Evolutionary conservation across 192 early-diverging fungal genomes (phyloP).

Genomic region (Entomortierella beljakovae): DNA sequence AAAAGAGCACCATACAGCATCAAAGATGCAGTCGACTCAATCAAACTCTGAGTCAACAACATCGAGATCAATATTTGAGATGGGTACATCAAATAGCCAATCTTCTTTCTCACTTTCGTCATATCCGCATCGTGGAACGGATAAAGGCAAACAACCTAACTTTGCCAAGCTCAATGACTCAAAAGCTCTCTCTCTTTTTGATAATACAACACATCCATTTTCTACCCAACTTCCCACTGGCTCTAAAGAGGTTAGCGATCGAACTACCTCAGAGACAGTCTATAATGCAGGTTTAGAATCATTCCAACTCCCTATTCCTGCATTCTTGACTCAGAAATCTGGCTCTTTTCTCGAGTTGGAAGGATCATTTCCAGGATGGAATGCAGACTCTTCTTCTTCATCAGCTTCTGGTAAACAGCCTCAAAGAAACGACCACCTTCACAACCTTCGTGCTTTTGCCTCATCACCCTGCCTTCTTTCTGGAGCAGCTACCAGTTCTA

Average conservation of each 20-base stretch:
- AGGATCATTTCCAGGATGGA: background rate
- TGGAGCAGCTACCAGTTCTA: background rate
- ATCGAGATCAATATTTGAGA: conserved; percentile 13
- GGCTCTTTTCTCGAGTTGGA: background rate
- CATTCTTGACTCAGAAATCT: background rate
- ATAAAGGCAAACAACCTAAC: conserved; percentile 28
- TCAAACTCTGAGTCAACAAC: background rate
- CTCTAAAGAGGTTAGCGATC: too few species aligned
- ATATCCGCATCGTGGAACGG: background rate
- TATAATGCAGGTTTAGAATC: conserved; percentile 5
- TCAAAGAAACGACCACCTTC: background rate
- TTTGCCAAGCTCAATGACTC: background rate
- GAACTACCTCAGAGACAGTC: background rate
- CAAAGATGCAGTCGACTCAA: background rate
- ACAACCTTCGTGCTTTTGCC: background rate
- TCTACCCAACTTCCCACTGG: background rate
- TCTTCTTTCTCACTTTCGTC: conserved; percentile 14
- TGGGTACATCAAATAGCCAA: conserved; percentile 16
- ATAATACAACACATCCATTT: background rate
- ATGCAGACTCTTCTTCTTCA: background rate
- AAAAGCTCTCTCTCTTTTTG: too few species aligned
- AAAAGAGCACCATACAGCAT: conserved; percentile 14
- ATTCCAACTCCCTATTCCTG: conserved; percentile 4
- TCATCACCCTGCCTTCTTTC: conserved; percentile 1
- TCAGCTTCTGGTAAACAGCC: conserved; percentile 8